Evolutionary conservation across 2,329 filamentous ascomycete genomes (phyloP).

Genomic region (Chrysoporthe deuterocubensis): DNA sequence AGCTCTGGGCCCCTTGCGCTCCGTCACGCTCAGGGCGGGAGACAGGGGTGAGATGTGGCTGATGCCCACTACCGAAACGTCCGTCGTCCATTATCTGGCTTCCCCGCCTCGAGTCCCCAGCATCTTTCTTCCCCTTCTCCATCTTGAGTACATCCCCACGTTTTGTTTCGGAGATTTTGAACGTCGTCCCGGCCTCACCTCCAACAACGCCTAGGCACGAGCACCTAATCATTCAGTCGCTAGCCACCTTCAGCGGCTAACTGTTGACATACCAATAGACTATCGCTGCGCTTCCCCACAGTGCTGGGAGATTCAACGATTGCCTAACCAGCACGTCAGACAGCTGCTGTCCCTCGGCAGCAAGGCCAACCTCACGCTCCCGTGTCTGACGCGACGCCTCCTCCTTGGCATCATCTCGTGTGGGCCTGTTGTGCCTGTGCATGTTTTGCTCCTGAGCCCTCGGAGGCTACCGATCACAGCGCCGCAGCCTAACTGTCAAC

Average conservation of each 20-base stretch:
- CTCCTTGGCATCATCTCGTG: conserved; percentile 5
- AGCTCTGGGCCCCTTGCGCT: background rate
- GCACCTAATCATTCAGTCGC: background rate
- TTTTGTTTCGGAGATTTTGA: conserved; percentile 17
- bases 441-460: conserved; percentile 1
- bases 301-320: background rate
- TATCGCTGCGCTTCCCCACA: background rate
- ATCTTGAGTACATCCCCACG: conserved; percentile 9
- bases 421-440: conserved; percentile 16
- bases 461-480: conserved; percentile 1
- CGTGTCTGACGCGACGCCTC: background rate
- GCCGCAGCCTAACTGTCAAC: conserved; percentile 4
- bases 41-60: conserved; percentile 13
- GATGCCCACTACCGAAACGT: conserved; percentile 20
- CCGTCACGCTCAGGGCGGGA: background rate
- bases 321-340: background rate
- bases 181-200: conserved; percentile 5
- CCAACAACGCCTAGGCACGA: background rate
- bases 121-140: background rate
- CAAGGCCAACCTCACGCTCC: background rate
- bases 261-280: background rate
- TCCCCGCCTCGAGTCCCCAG: conserved; percentile 20
- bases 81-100: conserved; percentile 13
- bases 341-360: background rate
- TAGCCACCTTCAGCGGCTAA: background rate